phyloP scores from a whole-genome alignment of 2,329 filamentous ascomycete genomes.

The Dryadomyces sulphureus region DNA sequence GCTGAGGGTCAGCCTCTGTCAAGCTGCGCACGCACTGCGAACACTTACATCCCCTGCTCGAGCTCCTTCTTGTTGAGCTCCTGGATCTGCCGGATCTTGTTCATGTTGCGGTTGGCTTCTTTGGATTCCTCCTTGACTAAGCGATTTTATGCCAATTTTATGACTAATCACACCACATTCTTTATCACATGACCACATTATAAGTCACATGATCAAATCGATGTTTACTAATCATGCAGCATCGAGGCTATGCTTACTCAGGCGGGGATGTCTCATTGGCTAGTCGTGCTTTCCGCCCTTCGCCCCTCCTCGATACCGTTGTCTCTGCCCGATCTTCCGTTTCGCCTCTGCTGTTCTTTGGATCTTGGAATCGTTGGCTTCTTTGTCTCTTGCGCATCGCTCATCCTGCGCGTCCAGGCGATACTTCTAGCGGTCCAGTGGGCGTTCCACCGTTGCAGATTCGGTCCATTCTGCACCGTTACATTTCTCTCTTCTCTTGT shows the following conservation, averaged over 20 bases:
- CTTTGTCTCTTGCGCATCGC: neutral
- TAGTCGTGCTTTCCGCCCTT: neutral
- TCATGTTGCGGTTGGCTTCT: conserved; percentile 53
- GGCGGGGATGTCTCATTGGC: neutral
- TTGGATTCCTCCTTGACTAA: no score
- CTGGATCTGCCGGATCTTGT: conserved; percentile 83
- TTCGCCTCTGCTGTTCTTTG: neutral
- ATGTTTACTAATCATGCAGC: no score
- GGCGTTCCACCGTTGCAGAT: no score
- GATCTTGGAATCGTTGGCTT: no score
- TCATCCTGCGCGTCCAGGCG: no score
- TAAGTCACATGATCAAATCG: neutral
- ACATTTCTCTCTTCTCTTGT: no score
- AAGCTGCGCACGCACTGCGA: no score
- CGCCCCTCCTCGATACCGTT: neutral
- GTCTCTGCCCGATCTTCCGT: neutral
- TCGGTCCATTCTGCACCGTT: neutral
- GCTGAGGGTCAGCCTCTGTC: conserved; percentile 24
- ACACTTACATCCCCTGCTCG: conserved; percentile 62
- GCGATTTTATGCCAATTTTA: no score
- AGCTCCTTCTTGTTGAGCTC: conserved; percentile 90
- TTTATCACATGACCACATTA: no score
- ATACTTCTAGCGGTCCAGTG: no score
- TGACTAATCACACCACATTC: no score
- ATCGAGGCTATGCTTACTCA: no score